Evolutionary conservation across 257 asterid species (phyloP).

Genomic region (Nicotiana tabacum): DNA sequence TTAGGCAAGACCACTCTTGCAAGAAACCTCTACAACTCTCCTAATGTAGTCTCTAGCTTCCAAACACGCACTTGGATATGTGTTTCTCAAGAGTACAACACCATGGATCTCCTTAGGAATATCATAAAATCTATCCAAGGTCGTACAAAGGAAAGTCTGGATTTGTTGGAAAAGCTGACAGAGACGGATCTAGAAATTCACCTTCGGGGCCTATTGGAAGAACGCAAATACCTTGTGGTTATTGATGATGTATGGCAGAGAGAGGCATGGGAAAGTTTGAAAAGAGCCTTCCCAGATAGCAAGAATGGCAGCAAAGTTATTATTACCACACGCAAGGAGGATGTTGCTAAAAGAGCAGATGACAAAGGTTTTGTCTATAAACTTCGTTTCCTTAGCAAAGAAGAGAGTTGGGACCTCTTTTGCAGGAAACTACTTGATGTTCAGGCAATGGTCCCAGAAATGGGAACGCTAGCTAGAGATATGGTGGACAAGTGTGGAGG

Average conservation of each 20-base stretch:
- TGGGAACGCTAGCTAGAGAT: neutral
- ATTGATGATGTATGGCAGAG: neutral
- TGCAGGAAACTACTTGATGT: neutral
- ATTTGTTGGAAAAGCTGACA: neutral
- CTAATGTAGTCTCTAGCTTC: no score
- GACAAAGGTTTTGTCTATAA: neutral
- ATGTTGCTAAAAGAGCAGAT: constrained; percentile 1
- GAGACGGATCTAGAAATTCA: neutral
- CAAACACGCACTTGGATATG: constrained; percentile 1
- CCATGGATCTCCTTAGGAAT: constrained; percentile 1
- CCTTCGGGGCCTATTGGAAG: neutral
- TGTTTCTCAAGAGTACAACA: neutral
- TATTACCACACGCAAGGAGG: neutral
- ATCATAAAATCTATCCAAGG: neutral
- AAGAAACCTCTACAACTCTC: neutral
- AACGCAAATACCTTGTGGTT: neutral
- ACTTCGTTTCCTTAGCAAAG: neutral
- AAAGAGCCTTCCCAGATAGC: constrained; percentile 13
- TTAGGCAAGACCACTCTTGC: no score
- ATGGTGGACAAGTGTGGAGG: neutral
- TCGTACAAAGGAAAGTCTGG: neutral
- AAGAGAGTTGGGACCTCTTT: constrained; percentile 11
- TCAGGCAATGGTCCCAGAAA: neutral
- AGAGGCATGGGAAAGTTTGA: neutral
- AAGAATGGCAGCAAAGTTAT: constrained; percentile 4